Evolutionary conservation across 2,329 filamentous ascomycete genomes (phyloP).

Genomic region (Ophiocordyceps camponoti-saundersi): DNA sequence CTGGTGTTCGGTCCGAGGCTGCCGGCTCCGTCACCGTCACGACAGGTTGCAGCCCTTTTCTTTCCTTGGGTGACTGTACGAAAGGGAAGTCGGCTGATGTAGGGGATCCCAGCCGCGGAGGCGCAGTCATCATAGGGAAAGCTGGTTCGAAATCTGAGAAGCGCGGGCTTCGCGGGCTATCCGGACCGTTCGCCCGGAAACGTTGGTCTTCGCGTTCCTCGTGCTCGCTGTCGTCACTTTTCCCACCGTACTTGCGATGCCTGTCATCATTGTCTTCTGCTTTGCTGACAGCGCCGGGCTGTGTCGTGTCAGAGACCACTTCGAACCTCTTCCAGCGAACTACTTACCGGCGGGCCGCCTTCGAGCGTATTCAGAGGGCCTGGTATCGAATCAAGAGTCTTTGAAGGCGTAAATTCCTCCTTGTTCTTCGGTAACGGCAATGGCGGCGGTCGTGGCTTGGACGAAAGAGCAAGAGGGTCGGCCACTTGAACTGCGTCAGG

Average conservation of each 20-base stretch:
- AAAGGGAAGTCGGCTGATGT: background rate
- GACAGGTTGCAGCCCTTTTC: slow-evolving; percentile 1
- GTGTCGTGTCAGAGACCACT: background rate
- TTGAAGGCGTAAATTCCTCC: background rate
- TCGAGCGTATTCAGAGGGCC: background rate
- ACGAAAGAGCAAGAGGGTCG: background rate
- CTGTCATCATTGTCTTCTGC: background rate
- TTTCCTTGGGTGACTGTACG: background rate
- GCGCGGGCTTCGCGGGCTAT: no score
- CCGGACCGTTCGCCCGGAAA: no score
- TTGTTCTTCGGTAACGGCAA: background rate
- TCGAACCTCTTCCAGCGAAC: background rate
- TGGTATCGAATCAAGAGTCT: background rate
- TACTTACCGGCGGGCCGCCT: background rate
- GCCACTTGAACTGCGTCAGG: background rate
- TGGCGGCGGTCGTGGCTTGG: background rate
- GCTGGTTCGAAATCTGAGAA: background rate
- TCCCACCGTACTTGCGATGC: background rate
- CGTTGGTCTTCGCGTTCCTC: no score
- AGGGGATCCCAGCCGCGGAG: no score
- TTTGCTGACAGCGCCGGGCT: background rate
- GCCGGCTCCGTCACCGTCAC: background rate
- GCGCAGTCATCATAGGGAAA: background rate
- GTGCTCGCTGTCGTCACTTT: background rate
- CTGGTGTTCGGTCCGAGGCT: background rate